Percentiles rank a stretch among this genome's conserved stretches.
Conservation (phyloP, 352 stramenopile genomes). For the Phytophthora agathidicida region DNA sequence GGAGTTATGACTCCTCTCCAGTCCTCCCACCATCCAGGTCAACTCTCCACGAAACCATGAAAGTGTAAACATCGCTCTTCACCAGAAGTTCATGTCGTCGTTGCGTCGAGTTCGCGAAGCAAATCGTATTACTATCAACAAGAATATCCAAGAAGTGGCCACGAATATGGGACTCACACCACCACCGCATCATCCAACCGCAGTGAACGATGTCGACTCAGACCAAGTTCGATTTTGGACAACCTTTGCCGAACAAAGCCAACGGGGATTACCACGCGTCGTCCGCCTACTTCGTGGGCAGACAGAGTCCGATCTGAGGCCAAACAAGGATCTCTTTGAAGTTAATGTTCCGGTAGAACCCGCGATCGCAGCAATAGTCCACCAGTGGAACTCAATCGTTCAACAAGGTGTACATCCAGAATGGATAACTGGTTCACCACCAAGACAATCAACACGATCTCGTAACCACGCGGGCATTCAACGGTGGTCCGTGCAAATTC, state of each 20-base stretch:
- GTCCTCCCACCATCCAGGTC: no score
- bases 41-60: no score
- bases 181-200: background rate
- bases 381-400: conserved; percentile 13
- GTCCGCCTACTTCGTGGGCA: conserved; percentile 1
- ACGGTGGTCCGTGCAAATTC: background rate
- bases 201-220: background rate
- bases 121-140: background rate
- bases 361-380: background rate
- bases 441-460: background rate
- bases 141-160: background rate
- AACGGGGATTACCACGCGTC: background rate
- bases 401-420: background rate
- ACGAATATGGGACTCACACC: background rate
- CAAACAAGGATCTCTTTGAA: conserved; percentile 19
- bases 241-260: background rate
- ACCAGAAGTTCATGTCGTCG: conserved; percentile 8
- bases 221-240: conserved; percentile 4
- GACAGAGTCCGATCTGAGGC: conserved; percentile 2
- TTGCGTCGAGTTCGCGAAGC: conserved; percentile 1
- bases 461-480: conserved; percentile 3
- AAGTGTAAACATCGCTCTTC: no score
- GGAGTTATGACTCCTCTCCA: conserved; percentile 18
- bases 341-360: background rate
- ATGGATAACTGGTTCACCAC: background rate